phyloP scores from a whole-genome alignment of 176 grass and related monocot genomes.

The Bonia amplexicaulis region DNA sequence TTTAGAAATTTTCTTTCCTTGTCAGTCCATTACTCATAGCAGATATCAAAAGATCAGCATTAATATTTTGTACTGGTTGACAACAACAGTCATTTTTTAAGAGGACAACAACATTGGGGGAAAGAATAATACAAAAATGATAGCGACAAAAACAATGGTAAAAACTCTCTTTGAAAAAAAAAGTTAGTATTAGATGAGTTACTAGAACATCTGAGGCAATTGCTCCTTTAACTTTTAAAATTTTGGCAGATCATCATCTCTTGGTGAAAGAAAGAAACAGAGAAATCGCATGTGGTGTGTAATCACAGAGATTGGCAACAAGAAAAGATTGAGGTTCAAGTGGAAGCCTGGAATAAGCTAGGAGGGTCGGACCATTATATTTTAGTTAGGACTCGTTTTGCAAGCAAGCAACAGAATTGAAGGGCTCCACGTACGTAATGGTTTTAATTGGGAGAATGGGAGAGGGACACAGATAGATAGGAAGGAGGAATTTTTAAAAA shows the following conservation, averaged over 20 bases:
- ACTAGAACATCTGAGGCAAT: neutral
- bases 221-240: neutral
- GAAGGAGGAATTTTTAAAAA: neutral
- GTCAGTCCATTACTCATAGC: neutral
- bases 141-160: neutral
- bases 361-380: neutral
- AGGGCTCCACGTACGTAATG: neutral
- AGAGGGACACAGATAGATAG: neutral
- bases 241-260: no score
- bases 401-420: neutral
- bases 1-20: neutral
- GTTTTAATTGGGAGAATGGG: neutral
- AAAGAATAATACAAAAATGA: rapidly evolving
- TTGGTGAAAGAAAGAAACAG: no score
- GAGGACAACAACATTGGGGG: no score
- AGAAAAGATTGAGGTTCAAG: neutral
- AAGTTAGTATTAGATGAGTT: neutral
- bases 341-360: neutral
- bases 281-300: neutral
- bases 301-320: neutral
- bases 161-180: neutral
- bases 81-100: neutral
- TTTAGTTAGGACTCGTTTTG: neutral
- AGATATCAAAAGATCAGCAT: neutral
- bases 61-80: neutral